phyloP scores from a whole-genome alignment of 2,329 filamentous ascomycete genomes.

The Furcasterigmium sp. region DNA sequence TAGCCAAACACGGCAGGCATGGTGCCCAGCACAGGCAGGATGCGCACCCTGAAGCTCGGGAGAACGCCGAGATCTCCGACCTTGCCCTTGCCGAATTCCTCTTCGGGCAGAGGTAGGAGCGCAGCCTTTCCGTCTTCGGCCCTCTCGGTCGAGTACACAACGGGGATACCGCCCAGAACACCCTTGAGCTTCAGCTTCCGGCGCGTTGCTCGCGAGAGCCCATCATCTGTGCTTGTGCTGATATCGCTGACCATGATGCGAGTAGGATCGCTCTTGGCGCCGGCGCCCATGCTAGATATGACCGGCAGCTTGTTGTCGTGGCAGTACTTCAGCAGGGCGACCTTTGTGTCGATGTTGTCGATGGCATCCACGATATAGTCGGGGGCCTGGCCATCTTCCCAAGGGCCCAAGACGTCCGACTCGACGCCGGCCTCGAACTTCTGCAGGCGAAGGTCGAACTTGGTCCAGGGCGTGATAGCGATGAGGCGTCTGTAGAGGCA shows the following conservation, averaged over 20 bases:
- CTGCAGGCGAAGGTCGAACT: slow-evolving; percentile 80
- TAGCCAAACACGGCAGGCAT: slow-evolving; percentile 98
- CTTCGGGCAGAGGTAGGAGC: slow-evolving; percentile 78
- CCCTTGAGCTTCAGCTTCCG: slow-evolving; percentile 72
- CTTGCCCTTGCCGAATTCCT: slow-evolving; percentile 79
- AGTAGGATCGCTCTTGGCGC: slow-evolving; percentile 84
- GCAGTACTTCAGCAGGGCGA: slow-evolving; percentile 84
- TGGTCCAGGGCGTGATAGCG: slow-evolving; percentile 86
- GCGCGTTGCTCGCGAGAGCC: slow-evolving; percentile 78
- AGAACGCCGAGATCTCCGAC: slow-evolving; percentile 85
- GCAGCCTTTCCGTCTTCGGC: slow-evolving; percentile 86
- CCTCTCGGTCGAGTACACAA: slow-evolving; percentile 90
- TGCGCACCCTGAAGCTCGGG: slow-evolving; percentile 90
- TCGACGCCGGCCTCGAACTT: slow-evolving; percentile 71
- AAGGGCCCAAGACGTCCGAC: slow-evolving; percentile 59
- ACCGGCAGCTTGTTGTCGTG: slow-evolving; percentile 71
- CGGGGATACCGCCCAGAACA: slow-evolving; percentile 79
- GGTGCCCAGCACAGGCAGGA: slow-evolving; percentile 88
- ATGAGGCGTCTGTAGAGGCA: slow-evolving; percentile 75
- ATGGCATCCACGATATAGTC: slow-evolving; percentile 96
- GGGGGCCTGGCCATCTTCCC: slow-evolving; percentile 60
- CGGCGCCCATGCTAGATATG: slow-evolving; percentile 93
- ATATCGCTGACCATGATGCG: slow-evolving; percentile 89
- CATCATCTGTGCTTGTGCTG: slow-evolving; percentile 79
- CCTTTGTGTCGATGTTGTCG: slow-evolving; percentile 97